phyloP scores from a whole-genome alignment of 352 stramenopile genomes.

The Thraustochytrium sp. region DNA sequence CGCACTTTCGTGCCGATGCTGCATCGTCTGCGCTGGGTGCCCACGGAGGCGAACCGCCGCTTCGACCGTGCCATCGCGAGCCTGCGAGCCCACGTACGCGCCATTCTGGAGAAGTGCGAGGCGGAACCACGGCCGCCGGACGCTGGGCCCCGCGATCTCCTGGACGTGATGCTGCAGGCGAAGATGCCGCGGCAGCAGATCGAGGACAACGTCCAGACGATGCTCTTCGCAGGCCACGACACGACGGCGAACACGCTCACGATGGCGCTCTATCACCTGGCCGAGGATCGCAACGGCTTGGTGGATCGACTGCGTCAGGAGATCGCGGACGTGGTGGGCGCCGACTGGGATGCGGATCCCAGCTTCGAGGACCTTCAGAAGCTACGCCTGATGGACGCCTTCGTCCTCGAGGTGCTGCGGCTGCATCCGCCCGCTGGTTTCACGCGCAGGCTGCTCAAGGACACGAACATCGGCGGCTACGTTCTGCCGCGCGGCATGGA shows the following conservation, averaged over 20 bases:
- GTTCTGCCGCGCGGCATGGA: not conserved
- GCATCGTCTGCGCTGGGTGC: not conserved
- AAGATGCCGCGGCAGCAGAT: not conserved
- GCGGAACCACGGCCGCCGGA: too few relatives aligned
- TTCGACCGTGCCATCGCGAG: not conserved
- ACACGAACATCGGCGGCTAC: not conserved
- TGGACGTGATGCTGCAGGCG: not conserved
- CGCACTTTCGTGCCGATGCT: not conserved
- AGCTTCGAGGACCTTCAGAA: too few relatives aligned
- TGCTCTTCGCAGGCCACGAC: not conserved
- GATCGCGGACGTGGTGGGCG: not conserved
- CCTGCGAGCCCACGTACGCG: not conserved
- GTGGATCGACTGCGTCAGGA: too few relatives aligned
- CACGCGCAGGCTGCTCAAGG: not conserved
- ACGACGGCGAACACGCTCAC: not conserved
- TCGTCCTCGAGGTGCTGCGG: conserved; percentile 13
- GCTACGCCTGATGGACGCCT: too few relatives aligned
- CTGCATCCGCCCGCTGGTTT: conserved; percentile 15
- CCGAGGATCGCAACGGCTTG: too few relatives aligned
- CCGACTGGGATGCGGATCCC: too few relatives aligned
- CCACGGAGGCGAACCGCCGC: not conserved
- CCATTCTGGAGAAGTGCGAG: not conserved
- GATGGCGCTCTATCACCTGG: too few relatives aligned
- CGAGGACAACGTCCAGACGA: not conserved
- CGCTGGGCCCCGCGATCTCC: not conserved